Evolutionary conservation across 2,329 filamentous ascomycete species (phyloP).

Genomic region (Penicillium corylophilum): DNA sequence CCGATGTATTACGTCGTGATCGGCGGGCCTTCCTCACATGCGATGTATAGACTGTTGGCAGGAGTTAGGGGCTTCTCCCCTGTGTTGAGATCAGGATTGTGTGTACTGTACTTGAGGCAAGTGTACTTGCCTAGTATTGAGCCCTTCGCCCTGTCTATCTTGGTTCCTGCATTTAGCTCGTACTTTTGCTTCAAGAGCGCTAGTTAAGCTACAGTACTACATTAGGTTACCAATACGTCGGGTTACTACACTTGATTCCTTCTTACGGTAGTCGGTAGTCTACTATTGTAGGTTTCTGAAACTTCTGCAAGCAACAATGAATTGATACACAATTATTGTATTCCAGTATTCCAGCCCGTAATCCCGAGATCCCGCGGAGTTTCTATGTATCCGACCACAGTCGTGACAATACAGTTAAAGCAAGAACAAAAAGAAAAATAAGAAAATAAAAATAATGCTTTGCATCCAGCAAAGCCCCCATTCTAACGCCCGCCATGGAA

Average conservation of each 20-base stretch:
- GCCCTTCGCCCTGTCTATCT: not conserved
- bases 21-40: conserved; percentile 4
- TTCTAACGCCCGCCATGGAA: not conserved
- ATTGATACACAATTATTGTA: not conserved
- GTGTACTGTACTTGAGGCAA: not conserved
- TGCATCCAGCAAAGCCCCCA: not conserved
- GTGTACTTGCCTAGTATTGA: not conserved
- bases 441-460: not conserved
- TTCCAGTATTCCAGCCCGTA: conserved; percentile 1
- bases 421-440: not conserved
- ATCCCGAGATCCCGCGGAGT: not conserved
- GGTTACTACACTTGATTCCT: not conserved
- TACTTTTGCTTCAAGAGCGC: not conserved
- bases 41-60: not conserved
- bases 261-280: too few relatives aligned
- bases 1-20: conserved; percentile 15
- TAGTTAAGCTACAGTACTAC: not conserved
- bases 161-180: not conserved
- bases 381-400: conserved; percentile 5
- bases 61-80: not conserved
- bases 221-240: not conserved
- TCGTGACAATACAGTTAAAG: not conserved
- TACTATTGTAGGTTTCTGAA: not conserved
- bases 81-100: not conserved
- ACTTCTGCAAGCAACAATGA: not conserved